Conservation (phyloP, 2,329 filamentous ascomycete species). For the Cladosporium halotolerans region DNA sequence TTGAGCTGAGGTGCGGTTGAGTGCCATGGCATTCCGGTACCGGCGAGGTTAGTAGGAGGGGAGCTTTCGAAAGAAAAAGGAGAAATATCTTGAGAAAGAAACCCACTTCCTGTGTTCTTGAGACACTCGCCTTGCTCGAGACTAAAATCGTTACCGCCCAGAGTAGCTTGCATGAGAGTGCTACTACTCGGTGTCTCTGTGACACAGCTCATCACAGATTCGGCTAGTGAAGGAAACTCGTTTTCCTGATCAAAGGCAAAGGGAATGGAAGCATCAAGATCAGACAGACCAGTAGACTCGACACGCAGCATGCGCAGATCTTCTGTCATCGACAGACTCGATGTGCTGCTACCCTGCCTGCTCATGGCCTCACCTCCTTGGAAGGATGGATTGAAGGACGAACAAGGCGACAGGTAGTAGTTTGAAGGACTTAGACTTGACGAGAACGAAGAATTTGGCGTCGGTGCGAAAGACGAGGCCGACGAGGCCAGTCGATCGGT, state of each 20-base stretch:
- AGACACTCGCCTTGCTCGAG: constrained; percentile 16
- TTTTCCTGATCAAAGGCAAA: constrained; percentile 19
- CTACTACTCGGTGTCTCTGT: constrained; percentile 21
- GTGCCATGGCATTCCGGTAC: constrained; percentile 15
- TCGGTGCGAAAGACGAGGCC: constrained; percentile 16
- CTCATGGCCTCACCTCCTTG: constrained; percentile 33
- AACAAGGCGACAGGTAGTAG: constrained; percentile 3
- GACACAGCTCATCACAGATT: constrained; percentile 21
- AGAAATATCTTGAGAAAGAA: constrained; percentile 21
- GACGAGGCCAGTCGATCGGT: constrained; percentile 1
- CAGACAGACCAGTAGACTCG: constrained; percentile 27
- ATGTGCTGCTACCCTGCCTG: constrained; percentile 40
- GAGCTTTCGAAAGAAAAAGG: constrained; percentile 14
- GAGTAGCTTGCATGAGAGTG: constrained; percentile 16
- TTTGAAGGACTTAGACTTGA: not conserved
- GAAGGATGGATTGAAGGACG: not conserved
- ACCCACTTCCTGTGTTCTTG: constrained; percentile 23
- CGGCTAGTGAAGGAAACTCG: constrained; percentile 20
- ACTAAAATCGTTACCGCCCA: constrained; percentile 20
- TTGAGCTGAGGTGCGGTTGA: not conserved
- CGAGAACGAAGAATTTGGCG: not conserved
- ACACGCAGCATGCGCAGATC: constrained; percentile 40
- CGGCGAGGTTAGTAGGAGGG: constrained; percentile 4
- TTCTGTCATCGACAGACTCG: constrained; percentile 35
- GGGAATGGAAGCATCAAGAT: constrained; percentile 24